Evolutionary conservation across 75 land plant species (phyloP).

Genomic region (Cunninghamia lanceolata): DNA sequence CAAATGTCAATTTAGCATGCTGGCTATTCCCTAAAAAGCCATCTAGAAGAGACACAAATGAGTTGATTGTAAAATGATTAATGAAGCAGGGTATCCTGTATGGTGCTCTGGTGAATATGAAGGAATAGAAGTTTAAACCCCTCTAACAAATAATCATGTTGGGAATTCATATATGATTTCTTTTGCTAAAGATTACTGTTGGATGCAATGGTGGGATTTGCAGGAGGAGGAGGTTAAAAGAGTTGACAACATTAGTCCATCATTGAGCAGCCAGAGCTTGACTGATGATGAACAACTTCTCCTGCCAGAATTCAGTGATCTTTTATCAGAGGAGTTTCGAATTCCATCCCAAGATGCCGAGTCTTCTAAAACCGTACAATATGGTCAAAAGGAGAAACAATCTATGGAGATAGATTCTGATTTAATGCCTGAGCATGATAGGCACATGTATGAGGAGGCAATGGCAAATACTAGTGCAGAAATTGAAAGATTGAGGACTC

Average conservation of each 20-base stretch:
- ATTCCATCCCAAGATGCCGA: constrained; percentile 15
- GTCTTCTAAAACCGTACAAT: not conserved
- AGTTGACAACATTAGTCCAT: constrained; percentile 21
- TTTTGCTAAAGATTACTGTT: not conserved
- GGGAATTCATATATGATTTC: not conserved
- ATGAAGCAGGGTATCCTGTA: not conserved
- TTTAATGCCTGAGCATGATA: constrained; percentile 11
- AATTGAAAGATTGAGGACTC: constrained; percentile 35
- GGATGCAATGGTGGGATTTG: not conserved
- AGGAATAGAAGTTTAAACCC: not conserved
- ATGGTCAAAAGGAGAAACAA: not conserved
- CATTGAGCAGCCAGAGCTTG: constrained; percentile 21
- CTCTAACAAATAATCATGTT: not conserved
- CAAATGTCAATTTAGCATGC: not conserved
- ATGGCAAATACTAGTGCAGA: constrained; percentile 47
- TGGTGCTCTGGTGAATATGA: not conserved
- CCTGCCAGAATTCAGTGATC: constrained; percentile 74
- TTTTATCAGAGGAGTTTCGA: constrained; percentile 35
- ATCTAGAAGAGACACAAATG: not conserved
- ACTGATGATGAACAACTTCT: constrained; percentile 46
- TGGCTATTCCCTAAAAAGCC: not conserved
- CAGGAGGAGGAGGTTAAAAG: constrained; percentile 31
- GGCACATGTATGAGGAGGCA: constrained; percentile 9
- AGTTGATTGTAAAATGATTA: not conserved
- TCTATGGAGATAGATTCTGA: not conserved